Percentiles rank a stretch among this genome's conserved stretches.
phyloP scores from a whole-genome alignment of 257 asterid genomes.

The Ophiorrhiza pumila region DNA sequence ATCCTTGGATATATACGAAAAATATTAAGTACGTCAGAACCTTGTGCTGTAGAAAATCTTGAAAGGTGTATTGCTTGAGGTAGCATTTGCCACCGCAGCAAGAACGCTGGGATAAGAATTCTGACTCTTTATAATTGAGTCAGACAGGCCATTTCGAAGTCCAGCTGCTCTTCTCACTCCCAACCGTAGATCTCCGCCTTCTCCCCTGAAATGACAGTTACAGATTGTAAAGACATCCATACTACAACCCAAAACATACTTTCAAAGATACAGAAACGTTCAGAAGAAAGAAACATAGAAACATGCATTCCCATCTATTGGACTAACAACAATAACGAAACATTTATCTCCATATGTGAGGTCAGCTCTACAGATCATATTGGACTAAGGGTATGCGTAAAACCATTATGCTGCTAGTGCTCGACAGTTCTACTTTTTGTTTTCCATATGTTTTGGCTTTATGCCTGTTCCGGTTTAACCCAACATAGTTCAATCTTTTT shows the following conservation, averaged over 20 bases:
- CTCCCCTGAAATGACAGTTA: constrained; percentile 54
- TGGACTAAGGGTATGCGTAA: neutral
- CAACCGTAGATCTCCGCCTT: constrained; percentile 72
- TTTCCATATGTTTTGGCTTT: neutral
- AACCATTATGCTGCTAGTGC: neutral
- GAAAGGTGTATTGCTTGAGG: constrained; percentile 50
- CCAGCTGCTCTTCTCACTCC: constrained; percentile 97
- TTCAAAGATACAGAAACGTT: neutral
- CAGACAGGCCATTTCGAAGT: constrained; percentile 84
- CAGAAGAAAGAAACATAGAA: neutral
- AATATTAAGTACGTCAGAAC: too few relatives aligned
- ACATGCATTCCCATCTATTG: neutral
- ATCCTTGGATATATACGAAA: too few relatives aligned
- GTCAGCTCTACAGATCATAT: too few relatives aligned
- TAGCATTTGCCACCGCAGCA: constrained; percentile 67
- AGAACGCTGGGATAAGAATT: constrained; percentile 66
- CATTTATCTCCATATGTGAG: too few relatives aligned
- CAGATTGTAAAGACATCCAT: constrained; percentile 8
- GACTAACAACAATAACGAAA: too few relatives aligned
- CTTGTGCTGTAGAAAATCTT: constrained; percentile 82
- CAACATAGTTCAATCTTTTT: neutral
- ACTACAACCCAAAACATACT: neutral
- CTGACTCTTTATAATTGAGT: constrained; percentile 72
- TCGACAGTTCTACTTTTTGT: neutral
- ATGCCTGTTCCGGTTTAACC: neutral